Percentiles rank a stretch among this genome's conserved stretches.
Evolutionary conservation across 148 eudicot species (phyloP).

Genomic region (Linanthus parryae): DNA sequence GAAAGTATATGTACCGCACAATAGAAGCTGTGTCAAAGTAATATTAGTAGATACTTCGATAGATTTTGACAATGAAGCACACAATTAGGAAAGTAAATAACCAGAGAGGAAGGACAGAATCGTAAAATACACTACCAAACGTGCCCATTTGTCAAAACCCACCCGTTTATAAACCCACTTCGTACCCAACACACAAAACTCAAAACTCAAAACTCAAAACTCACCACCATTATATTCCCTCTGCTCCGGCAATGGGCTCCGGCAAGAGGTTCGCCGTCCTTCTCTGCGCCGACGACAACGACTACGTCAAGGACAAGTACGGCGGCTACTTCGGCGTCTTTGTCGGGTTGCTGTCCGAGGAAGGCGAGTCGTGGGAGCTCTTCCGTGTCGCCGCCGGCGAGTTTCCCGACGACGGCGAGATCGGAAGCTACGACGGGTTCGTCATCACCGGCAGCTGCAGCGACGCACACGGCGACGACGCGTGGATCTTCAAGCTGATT

Average conservation of each 20-base stretch:
- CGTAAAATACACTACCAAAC: too few relatives aligned
- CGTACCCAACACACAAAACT: too few relatives aligned
- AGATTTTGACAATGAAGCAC: too few relatives aligned
- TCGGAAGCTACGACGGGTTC: constrained; percentile 61
- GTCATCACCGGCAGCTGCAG: constrained; percentile 94
- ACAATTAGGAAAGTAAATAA: too few relatives aligned
- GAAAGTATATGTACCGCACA: too few relatives aligned
- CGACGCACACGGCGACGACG: constrained; percentile 73
- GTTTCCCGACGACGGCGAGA: constrained; percentile 53
- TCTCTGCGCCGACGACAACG: constrained; percentile 76
- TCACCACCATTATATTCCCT: not conserved
- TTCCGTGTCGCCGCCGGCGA: constrained; percentile 47
- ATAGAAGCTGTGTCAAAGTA: too few relatives aligned
- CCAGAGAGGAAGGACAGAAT: too few relatives aligned
- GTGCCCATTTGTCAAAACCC: too few relatives aligned
- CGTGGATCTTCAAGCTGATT: constrained; percentile 59
- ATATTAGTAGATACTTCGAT: too few relatives aligned
- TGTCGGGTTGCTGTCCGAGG: constrained; percentile 61
- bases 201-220: too few relatives aligned
- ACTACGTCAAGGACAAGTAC: constrained; percentile 66
- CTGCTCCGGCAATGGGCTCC: constrained; percentile 9
- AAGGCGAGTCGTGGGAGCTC: constrained; percentile 70
- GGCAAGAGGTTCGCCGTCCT: constrained; percentile 53
- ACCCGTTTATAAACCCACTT: too few relatives aligned
- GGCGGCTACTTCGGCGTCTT: constrained; percentile 89